Percentiles rank a stretch among this genome's conserved stretches.
These are phyloP conservation scores for Erysimum pusillum DNA, from an alignment of 441 rosid genomes.

Conservation along the genomic window DNA sequence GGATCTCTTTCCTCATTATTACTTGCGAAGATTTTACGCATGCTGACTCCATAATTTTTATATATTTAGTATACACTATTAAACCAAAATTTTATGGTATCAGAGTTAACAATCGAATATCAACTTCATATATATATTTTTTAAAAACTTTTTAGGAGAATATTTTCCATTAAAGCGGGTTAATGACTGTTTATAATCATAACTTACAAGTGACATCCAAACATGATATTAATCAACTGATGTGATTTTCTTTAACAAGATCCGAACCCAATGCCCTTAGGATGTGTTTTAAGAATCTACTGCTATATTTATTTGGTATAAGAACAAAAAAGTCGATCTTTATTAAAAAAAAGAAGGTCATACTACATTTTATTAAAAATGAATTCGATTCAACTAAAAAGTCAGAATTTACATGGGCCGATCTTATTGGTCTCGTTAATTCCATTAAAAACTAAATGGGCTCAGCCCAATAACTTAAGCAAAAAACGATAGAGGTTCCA, in stretches of 20 bases:
- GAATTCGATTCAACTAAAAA: not conserved
- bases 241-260: conserved; percentile 33
- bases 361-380: not conserved
- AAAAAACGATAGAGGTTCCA: too few species aligned
- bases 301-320: not conserved
- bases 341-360: too few species aligned
- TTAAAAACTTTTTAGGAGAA: not conserved
- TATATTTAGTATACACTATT: too few species aligned
- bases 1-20: conserved; percentile 25
- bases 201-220: conserved; percentile 2
- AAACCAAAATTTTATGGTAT: too few species aligned
- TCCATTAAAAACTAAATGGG: too few species aligned
- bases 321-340: too few species aligned
- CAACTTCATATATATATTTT: too few species aligned
- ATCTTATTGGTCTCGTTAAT: too few species aligned
- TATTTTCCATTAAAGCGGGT: conserved; percentile 10
- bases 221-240: conserved; percentile 20
- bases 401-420: too few species aligned
- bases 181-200: conserved; percentile 7
- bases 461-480: too few species aligned
- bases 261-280: conserved; percentile 9
- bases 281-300: conserved; percentile 12
- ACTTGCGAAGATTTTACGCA: conserved; percentile 1
- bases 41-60: too few species aligned
- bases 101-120: too few species aligned